phyloP scores from a whole-genome alignment of 1,139 yeast genomes.

The Trichomonascaceae sp. region DNA sequence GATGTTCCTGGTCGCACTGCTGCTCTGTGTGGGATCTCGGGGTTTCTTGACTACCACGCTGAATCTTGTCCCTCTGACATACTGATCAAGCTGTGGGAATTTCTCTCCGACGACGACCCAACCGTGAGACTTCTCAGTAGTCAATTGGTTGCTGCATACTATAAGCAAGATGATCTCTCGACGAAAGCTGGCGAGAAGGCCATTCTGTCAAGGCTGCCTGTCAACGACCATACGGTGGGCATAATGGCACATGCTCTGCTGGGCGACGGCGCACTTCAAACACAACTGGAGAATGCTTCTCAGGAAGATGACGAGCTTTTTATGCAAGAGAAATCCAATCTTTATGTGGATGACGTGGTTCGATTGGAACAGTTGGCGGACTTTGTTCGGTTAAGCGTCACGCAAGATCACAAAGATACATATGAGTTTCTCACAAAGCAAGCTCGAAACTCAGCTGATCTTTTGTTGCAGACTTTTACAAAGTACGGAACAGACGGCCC shows the following conservation, averaged over 20 bases:
- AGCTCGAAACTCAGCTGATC: too few relatives aligned
- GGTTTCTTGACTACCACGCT: constrained; percentile 11
- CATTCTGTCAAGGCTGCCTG: constrained; percentile 1
- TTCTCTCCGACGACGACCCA: constrained; percentile 49
- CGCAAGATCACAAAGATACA: not conserved
- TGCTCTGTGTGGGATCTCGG: constrained; percentile 34
- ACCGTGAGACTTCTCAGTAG: constrained; percentile 18
- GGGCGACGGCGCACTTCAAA: not conserved
- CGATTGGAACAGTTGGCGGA: constrained; percentile 3
- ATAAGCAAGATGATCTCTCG: constrained; percentile 17
- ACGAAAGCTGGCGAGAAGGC: constrained; percentile 23
- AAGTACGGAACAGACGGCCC: constrained; percentile 19
- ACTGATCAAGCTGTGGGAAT: constrained; percentile 26
- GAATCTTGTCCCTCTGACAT: constrained; percentile 6
- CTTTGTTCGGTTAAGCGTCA: not conserved
- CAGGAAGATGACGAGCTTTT: constrained; percentile 28
- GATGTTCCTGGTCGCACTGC: constrained; percentile 38
- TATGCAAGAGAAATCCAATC: constrained; percentile 39
- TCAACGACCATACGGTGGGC: not conserved
- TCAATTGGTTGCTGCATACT: constrained; percentile 9
- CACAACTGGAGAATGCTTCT: constrained; percentile 11
- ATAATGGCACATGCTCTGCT: not conserved
- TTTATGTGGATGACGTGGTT: constrained; percentile 29
- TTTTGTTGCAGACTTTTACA: not conserved
- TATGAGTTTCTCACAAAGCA: not conserved